A percentile compares a stretch with the other conserved stretches of the same genome.
phyloP scores from a whole-genome alignment of 1,139 yeast species.

The Hansenula lynferdii region DNA sequence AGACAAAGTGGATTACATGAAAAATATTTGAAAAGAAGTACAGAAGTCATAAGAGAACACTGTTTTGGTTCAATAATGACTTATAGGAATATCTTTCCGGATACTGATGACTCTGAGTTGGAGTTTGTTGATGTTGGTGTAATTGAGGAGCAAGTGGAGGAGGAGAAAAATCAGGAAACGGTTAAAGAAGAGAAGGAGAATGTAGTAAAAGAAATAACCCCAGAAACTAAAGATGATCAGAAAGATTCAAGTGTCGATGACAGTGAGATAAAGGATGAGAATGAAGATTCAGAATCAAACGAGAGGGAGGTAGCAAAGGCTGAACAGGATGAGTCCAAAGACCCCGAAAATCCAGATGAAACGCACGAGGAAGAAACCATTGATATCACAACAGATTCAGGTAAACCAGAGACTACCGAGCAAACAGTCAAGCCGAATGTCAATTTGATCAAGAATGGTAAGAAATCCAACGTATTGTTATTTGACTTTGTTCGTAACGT shows the following conservation, averaged over 20 bases:
- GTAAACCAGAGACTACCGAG: conserved; percentile 19
- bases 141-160: conserved; percentile 5
- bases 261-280: not conserved
- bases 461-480: conserved; percentile 24
- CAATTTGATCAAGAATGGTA: conserved; percentile 10
- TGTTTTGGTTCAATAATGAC: conserved; percentile 69
- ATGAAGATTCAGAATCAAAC: not conserved
- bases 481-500: conserved; percentile 38
- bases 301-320: conserved; percentile 1
- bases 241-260: too few species aligned
- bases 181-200: conserved; percentile 7
- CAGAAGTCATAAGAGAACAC: conserved; percentile 82
- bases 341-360: conserved; percentile 20
- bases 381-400: conserved; percentile 5
- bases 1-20: conserved; percentile 41
- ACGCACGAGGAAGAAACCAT: conserved; percentile 17
- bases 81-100: conserved; percentile 57
- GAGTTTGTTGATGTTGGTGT: conserved; percentile 16
- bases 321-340: conserved; percentile 11
- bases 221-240: too few species aligned
- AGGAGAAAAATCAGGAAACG: conserved; percentile 1
- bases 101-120: conserved; percentile 22
- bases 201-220: not conserved
- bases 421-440: conserved; percentile 20
- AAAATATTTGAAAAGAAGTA: conserved; percentile 68